Conservation (phyloP, 768 basidiomycete genomes). For the Panaeolus cyanescens region DNA sequence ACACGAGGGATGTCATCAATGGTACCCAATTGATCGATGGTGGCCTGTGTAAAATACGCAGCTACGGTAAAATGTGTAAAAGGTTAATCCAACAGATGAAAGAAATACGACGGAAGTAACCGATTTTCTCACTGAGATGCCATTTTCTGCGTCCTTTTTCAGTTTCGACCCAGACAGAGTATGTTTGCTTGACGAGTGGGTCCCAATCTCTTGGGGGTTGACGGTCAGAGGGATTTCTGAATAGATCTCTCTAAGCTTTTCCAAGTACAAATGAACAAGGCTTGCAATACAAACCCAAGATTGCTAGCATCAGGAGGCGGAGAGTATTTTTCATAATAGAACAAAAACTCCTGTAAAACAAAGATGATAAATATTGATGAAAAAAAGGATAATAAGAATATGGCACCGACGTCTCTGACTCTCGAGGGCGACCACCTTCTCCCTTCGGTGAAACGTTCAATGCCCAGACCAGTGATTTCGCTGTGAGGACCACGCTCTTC, state of each 20-base stretch:
- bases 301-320: conserved; percentile 46
- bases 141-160: conserved; percentile 71
- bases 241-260: conserved; percentile 15
- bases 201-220: conserved; percentile 65
- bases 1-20: conserved; percentile 68
- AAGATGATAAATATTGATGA: conserved; percentile 8
- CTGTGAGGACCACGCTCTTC: conserved; percentile 75
- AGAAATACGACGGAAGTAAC: neutral
- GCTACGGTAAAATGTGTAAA: conserved; percentile 40
- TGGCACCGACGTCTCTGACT: conserved; percentile 69
- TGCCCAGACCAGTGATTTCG: conserved; percentile 77
- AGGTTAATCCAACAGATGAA: conserved; percentile 6
- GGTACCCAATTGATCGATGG: conserved; percentile 68
- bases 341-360: conserved; percentile 69
- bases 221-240: conserved; percentile 35
- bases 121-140: conserved; percentile 68
- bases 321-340: conserved; percentile 78
- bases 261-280: neutral
- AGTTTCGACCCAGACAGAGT: conserved; percentile 75
- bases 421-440: conserved; percentile 82
- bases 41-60: conserved; percentile 81
- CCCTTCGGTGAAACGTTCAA: conserved; percentile 86
- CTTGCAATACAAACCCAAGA: conserved; percentile 34
- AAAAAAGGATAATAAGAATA: conserved; percentile 9
- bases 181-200: conserved; percentile 80